Percentiles rank a stretch among this genome's conserved stretches.
These are phyloP conservation scores for Eucalyptus cloeziana DNA, from an alignment of 345 rosid genomes.

Conservation along the genomic window DNA sequence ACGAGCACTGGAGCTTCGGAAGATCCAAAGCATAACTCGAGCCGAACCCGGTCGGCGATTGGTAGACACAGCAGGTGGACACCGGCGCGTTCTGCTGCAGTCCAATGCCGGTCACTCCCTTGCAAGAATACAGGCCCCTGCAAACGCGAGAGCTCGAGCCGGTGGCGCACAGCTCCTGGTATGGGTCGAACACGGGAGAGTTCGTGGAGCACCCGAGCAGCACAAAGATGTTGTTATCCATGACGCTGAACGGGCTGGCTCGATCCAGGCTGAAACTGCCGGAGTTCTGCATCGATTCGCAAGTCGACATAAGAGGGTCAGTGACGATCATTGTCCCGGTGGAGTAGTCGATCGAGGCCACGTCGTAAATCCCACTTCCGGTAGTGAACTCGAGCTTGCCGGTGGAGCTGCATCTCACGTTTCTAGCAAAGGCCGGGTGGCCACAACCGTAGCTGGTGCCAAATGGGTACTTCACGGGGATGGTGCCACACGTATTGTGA, in stretches of 20 bases:
- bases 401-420: slow-evolving; percentile 28
- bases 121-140: slow-evolving; percentile 51
- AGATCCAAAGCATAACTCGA: slow-evolving; percentile 43
- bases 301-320: slow-evolving; percentile 60
- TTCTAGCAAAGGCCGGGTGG: slow-evolving; percentile 36
- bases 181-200: slow-evolving; percentile 49
- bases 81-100: slow-evolving; percentile 37
- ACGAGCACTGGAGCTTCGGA: slow-evolving; percentile 57
- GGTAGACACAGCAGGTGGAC: slow-evolving; percentile 51
- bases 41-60: slow-evolving; percentile 32
- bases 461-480: slow-evolving; percentile 27
- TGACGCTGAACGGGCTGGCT: slow-evolving; percentile 40
- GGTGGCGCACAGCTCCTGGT: slow-evolving; percentile 32
- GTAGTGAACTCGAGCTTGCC: slow-evolving; percentile 42
- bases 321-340: slow-evolving; percentile 17
- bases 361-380: slow-evolving; percentile 29
- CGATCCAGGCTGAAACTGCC: slow-evolving; percentile 51
- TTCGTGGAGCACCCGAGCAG: slow-evolving; percentile 57
- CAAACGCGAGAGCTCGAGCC: slow-evolving; percentile 55
- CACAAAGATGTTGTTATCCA: slow-evolving; percentile 31
- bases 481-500: slow-evolving; percentile 34
- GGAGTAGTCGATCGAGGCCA: slow-evolving; percentile 42
- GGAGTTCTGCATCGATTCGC: slow-evolving; percentile 52
- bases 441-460: slow-evolving; percentile 34
- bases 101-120: slow-evolving; percentile 48